Base-by-base conservation (phyloP, 768 basidiomycete genomes). In the Gloeopeniophorella convolvens region DNA sequence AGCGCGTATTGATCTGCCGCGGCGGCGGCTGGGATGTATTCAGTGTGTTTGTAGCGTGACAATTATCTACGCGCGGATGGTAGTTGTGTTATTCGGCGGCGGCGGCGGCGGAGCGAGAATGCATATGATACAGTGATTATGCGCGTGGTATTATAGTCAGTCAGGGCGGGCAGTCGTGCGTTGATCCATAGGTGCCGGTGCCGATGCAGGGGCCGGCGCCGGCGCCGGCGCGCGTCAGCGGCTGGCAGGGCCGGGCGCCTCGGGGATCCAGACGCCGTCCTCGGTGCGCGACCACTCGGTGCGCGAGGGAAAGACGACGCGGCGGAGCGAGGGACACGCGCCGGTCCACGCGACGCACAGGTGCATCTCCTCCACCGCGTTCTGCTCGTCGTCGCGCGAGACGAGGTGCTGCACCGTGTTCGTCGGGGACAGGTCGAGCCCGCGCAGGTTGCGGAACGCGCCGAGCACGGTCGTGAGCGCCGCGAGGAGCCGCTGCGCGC, bases 371-470 rank as follows among this genome's bases (percentile, higher is more conserved):
- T 50, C 56, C 33, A 62, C 47, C 13, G 62, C 68, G 62, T 65
- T 61, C 30, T 54, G 34, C 6, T 32, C 45, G 33, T 62, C 60
- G 39, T n/a, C n/a, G n/a, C n/a, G n/a, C n/a, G 68, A 65, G 32
- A 70, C 73, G 39, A 69, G 64, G 56, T 72, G 73, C 53, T 72
- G 72, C 13, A 79, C 70, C 45, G 68, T 39, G 9, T 16, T 67
- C 28, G 80, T 83, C 16, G 79, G 77, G 2, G 81, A 82, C 30
- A 85, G 68, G 62, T 83, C 82, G 59, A 85, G 73, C 54, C 66
- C 69, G 24, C 67, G 65, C 50, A 82, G 68, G 13, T 69, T 68
- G 21, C 62, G 65, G 61, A 83, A 80, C 3, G 72, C 70, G 45
- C 66, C 69, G 48, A 82, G 65, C 12, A 80, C 79, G 44, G 77